Base-by-base conservation (phyloP, 2,329 filamentous ascomycete species). In the Trichoderma sp. region DNA sequence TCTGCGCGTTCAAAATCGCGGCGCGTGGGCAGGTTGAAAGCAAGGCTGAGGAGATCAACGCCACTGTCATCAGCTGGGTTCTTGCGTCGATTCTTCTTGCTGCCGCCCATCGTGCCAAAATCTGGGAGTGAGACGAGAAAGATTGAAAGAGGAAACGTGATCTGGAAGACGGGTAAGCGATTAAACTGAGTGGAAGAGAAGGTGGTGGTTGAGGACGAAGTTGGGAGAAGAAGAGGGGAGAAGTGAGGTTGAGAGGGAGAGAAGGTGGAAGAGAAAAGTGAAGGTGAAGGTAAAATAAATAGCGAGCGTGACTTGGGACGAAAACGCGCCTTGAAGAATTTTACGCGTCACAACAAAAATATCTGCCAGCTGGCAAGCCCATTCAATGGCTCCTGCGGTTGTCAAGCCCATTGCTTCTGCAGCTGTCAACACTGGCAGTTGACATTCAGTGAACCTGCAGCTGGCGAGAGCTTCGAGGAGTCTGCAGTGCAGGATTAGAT, bases 11-110 rank as follows among this genome's bases (percentile, higher is more conserved):
- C 54, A 17, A 73, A 57, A 7, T 69, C 63, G 15, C 67, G 71
- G 9, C 64, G 64, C 13, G 69, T 72, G 12, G 70, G 70, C 17
- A 74, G 19, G 61, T 72, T 71, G 68, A 74, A 72, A 39, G 68
- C 64, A 25, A 69, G 58, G 22, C 65, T 59, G 42, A 73, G 66
- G 6, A 74, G 65, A 54, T 70, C 68, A 59, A 72, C 63, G 29
- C 69, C 66, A 6, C 57, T 67, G 34, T 58, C 63, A 54, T 67
- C 59, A 5, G 56, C 53, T 25, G 56, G 50, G 45, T 59, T 53
- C 42, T 57, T 67, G 37, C 50, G 52, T 27, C 52, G 50, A n/a
- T 66, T 57, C 29, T 68, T 69, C 37, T 67, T 70, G 50, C 70
- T 64, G 29, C 67, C 59, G 3, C 67, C 68, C 71, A 73, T 73